These are phyloP conservation scores for Boechera stricta DNA, from an alignment of 345 rosid genomes.

Conservation along the genomic window DNA sequence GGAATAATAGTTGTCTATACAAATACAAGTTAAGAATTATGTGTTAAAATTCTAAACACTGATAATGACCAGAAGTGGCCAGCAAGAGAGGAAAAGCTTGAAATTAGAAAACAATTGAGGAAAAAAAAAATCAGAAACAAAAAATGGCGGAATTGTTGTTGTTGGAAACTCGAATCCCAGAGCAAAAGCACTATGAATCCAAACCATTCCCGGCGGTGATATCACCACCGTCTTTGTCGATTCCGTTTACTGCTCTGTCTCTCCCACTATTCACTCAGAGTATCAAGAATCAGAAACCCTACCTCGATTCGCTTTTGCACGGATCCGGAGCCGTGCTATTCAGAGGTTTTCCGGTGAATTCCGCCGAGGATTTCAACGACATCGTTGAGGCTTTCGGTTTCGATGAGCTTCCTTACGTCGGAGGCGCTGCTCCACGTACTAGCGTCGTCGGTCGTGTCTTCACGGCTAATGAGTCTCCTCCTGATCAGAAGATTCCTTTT, in stretches of 20 bases:
- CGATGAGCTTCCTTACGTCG: conserved; percentile 88
- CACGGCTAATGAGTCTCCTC: conserved; percentile 93
- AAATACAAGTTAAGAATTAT: neutral
- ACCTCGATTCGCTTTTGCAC: conserved; percentile 66
- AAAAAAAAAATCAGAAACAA: neutral
- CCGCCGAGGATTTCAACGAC: conserved; percentile 82
- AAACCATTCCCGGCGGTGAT: conserved; percentile 63
- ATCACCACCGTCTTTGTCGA: conserved; percentile 51
- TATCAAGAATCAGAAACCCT: conserved; percentile 57
- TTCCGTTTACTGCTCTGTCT: conserved; percentile 44
- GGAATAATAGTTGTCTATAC: neutral
- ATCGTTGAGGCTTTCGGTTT: conserved; percentile 87
- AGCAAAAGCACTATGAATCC: conserved; percentile 60
- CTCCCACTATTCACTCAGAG: conserved; percentile 43
- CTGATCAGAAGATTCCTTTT: conserved; percentile 88
- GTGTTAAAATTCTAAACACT: neutral
- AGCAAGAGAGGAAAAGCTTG: no score
- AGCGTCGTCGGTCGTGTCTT: conserved; percentile 88
- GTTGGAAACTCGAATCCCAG: conserved; percentile 52
- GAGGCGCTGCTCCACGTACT: conserved; percentile 84
- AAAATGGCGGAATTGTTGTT: conserved; percentile 52
- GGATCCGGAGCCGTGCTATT: conserved; percentile 72
- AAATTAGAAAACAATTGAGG: no score
- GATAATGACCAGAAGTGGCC: no score
- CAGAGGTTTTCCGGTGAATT: conserved; percentile 61